Evolutionary conservation across 2,329 filamentous ascomycete genomes (phyloP), one percentile per base, ranked within the genome.

Genomic region (Phialophora verrucosa): DNA sequence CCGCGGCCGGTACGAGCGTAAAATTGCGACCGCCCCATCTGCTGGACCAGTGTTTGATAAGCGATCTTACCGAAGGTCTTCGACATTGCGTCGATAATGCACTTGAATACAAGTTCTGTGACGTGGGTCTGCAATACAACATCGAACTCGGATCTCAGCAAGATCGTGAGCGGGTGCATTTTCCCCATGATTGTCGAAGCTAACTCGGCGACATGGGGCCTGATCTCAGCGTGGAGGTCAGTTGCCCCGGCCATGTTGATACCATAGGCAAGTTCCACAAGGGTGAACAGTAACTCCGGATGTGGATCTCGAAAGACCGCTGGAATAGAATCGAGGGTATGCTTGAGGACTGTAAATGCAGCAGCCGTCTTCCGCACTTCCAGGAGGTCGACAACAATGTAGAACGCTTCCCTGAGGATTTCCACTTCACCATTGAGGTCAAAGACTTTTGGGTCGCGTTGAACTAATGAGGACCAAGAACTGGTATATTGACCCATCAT

Each of bases 21-120:
- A 20, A 65, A 68, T n/a, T 68, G 66, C 1, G 66, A 68, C 12
- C 54, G 54, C 8, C 59, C 63, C 49, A 68, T 59, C 50, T 68
- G 66, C 12, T 68, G 63, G 12, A 61, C 58, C 17, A 66, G 44
- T 23, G 60, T 66, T 25, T 66, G 66, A 31, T 61, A 69, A 27
- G 66, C 54, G 51, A 38, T 27, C n/a, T 32, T 17, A 14, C 63
- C 63, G 42, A 69, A 64, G 2, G 66, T 64, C 51, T 59, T 53
- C 23, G 50, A 64, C 31, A 65, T 31, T 12, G 59, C 38, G 53
- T 65, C 62, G n/a, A 60, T 63, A 29, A 68, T 68, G 59, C 62
- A 68, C 23, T 42, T 59, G 59, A 68, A 62, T n/a, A 65, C 62
- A 5, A 63, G 38, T 35, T 65, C 59, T 7, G 63, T 63, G 14